phyloP scores from a whole-genome alignment of 495 filamentous ascomycete genomes.

The Podospora appendiculata region DNA sequence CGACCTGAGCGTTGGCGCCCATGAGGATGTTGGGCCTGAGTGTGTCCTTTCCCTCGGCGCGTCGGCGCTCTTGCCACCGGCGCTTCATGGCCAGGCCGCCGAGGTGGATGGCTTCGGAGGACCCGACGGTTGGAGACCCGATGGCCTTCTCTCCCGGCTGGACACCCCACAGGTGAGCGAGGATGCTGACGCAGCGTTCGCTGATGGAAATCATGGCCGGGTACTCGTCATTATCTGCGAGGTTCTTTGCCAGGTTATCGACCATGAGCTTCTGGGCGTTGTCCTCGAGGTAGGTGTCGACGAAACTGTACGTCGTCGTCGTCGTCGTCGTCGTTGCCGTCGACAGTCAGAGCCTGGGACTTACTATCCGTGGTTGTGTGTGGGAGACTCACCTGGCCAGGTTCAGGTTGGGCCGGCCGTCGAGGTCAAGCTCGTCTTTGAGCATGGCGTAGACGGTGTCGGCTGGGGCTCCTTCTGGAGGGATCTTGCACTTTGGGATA shows the following conservation, averaged over 20 bases:
- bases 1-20: slow-evolving; percentile 72
- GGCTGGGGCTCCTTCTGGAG: slow-evolving; percentile 51
- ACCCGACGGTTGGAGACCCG: slow-evolving; percentile 66
- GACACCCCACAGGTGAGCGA: slow-evolving; percentile 62
- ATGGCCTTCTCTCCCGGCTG: slow-evolving; percentile 59
- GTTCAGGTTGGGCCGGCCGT: slow-evolving; percentile 66
- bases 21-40: slow-evolving; percentile 66
- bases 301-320: slow-evolving; percentile 41
- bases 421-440: slow-evolving; percentile 66
- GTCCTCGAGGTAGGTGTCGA: slow-evolving; percentile 65
- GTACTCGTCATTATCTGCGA: slow-evolving; percentile 67
- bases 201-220: slow-evolving; percentile 69
- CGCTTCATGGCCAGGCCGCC: slow-evolving; percentile 75
- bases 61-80: slow-evolving; percentile 62
- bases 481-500: slow-evolving; percentile 63
- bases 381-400: slow-evolving; percentile 34
- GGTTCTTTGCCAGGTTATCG: slow-evolving; percentile 64
- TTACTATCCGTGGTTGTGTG: neutral
- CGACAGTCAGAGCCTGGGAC: neutral
- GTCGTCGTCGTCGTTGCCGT: too few relatives aligned
- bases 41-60: slow-evolving; percentile 52
- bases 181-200: slow-evolving; percentile 61
- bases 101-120: slow-evolving; percentile 66
- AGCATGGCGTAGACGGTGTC: slow-evolving; percentile 62
- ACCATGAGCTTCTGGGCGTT: slow-evolving; percentile 57